Evolutionary conservation across 306 rosid genomes (phyloP).

Genomic region (Quercus mongolica): DNA sequence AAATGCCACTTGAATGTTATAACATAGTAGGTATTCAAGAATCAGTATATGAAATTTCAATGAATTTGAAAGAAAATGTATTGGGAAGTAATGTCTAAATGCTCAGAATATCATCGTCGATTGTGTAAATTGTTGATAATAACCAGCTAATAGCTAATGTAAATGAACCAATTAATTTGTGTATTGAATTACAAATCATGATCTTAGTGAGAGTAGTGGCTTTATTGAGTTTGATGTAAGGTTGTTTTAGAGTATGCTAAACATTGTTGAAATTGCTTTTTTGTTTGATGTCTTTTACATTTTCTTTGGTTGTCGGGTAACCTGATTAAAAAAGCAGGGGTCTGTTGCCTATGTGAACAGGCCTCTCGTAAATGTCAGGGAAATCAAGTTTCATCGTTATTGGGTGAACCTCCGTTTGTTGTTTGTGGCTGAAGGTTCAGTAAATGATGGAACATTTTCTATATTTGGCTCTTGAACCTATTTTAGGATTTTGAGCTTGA

Average conservation of each 20-base stretch:
- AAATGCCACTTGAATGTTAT: background rate
- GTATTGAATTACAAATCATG: too few species aligned
- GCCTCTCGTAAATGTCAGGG: conserved; percentile 55
- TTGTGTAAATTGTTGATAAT: too few species aligned
- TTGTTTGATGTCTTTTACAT: too few species aligned
- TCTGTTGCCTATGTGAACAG: conserved; percentile 45
- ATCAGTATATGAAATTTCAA: background rate
- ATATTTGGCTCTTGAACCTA: background rate
- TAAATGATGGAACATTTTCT: conserved; percentile 48
- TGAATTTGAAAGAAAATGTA: too few species aligned
- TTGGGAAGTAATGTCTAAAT: too few species aligned
- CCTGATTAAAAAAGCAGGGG: conserved; percentile 51
- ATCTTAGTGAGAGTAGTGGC: too few species aligned
- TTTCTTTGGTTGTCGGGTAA: background rate
- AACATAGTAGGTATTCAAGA: background rate
- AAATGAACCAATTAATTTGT: too few species aligned
- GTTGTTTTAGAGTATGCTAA: too few species aligned
- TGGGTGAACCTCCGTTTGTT: conserved; percentile 69
- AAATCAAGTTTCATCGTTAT: conserved; percentile 42
- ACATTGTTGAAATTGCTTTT: too few species aligned
- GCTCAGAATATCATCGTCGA: too few species aligned
- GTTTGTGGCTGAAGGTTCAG: conserved; percentile 56
- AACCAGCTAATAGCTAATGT: too few species aligned
- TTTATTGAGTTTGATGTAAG: too few species aligned
- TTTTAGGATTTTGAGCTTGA: background rate